A percentile compares a stretch with the other conserved stretches of the same genome.
These are phyloP conservation scores for Aphanomyces invadans DNA, from an alignment of 352 stramenopile genomes.

Conservation along the genomic window DNA sequence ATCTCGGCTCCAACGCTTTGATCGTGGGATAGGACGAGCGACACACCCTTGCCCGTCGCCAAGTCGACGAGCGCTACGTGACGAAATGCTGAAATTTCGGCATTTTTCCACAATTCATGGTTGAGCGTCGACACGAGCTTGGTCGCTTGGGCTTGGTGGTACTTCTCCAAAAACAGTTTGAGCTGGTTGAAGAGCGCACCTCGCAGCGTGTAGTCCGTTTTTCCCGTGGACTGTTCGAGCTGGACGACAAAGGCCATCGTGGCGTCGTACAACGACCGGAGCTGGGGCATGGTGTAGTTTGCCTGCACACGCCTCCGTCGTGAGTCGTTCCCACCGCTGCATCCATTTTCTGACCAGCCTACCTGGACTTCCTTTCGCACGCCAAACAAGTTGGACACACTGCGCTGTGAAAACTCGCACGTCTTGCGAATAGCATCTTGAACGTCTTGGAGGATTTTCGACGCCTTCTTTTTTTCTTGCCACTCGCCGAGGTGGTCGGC, in stretches of 20 bases:
- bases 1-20: conserved; percentile 54
- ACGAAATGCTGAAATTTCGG: conserved; percentile 82
- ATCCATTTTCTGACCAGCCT: not conserved
- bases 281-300: conserved; percentile 86
- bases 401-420: conserved; percentile 81
- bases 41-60: conserved; percentile 84
- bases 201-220: conserved; percentile 88
- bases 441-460: conserved; percentile 72
- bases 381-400: conserved; percentile 78
- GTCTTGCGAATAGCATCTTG: conserved; percentile 79
- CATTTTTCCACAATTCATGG: conserved; percentile 93
- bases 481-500: conserved; percentile 50
- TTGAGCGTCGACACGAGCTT: conserved; percentile 92
- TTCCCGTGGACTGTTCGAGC: conserved; percentile 85
- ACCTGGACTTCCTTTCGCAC: conserved; percentile 80
- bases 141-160: conserved; percentile 88
- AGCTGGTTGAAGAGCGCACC: conserved; percentile 90
- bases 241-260: conserved; percentile 90
- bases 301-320: conserved; percentile 25
- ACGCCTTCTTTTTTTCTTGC: conserved; percentile 64
- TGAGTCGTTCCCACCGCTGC: no score
- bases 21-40: conserved; percentile 62
- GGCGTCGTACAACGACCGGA: conserved; percentile 91
- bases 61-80: conserved; percentile 88
- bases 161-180: conserved; percentile 93